Percentiles rank a stretch among this genome's conserved stretches.
Evolutionary conservation across 1,284 basidiomycete genomes (phyloP).

Genomic region (Chalciporus sp.): DNA sequence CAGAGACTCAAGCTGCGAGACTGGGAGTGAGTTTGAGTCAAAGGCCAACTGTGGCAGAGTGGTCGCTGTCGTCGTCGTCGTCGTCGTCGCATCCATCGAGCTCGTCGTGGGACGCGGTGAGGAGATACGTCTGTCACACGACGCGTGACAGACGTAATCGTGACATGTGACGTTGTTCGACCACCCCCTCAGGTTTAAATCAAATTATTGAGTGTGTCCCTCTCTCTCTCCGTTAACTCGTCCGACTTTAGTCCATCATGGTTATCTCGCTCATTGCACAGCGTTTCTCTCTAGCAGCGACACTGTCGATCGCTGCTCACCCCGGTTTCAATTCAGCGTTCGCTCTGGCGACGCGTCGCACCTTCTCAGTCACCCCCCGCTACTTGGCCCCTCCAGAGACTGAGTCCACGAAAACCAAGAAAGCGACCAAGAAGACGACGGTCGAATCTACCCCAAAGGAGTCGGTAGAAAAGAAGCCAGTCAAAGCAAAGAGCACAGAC

Average conservation of each 20-base stretch:
- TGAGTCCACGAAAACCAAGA: conserved; percentile 6
- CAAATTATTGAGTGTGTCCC: background rate
- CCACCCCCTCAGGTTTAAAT: no score
- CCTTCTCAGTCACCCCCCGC: conserved; percentile 27
- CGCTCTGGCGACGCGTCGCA: conserved; percentile 22
- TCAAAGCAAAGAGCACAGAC: conserved; percentile 2
- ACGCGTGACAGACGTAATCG: conserved; percentile 22
- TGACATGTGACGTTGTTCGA: conserved; percentile 16
- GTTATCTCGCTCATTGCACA: conserved; percentile 14
- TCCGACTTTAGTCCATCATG: conserved; percentile 7
- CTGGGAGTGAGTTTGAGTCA: conserved; percentile 37
- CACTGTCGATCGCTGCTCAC: conserved; percentile 3
- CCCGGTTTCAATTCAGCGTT: background rate
- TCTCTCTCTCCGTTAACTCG: background rate
- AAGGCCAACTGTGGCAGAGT: conserved; percentile 17
- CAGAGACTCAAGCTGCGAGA: conserved; percentile 69
- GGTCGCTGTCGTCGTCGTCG: conserved; percentile 7
- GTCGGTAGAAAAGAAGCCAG: background rate
- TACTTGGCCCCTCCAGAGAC: conserved; percentile 7
- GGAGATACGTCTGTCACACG: conserved; percentile 11
- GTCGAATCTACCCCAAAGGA: conserved; percentile 1
- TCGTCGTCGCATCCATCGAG: conserved; percentile 5
- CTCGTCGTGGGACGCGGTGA: background rate
- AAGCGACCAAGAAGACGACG: background rate
- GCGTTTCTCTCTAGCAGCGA: conserved; percentile 1